phyloP scores from a whole-genome alignment of 1,284 basidiomycete species.

The Ganoderma sinense region DNA sequence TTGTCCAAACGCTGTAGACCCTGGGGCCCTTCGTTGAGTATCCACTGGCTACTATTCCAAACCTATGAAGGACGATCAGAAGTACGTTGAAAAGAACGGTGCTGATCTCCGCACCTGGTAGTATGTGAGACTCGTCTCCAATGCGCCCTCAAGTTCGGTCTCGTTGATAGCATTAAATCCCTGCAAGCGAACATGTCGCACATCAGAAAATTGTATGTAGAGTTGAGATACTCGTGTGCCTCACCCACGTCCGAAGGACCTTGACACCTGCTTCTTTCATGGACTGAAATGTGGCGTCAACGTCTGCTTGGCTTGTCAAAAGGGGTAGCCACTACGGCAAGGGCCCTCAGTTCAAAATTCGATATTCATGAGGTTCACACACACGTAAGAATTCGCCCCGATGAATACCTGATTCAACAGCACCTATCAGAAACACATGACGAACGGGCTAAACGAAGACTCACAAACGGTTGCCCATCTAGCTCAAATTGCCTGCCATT shows the following conservation, averaged over 20 bases:
- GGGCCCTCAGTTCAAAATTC: not conserved
- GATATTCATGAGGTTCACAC: slow-evolving; percentile 13
- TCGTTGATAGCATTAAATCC: slow-evolving; percentile 57
- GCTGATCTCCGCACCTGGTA: slow-evolving; percentile 48
- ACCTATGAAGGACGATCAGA: slow-evolving; percentile 37
- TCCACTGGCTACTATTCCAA: slow-evolving; percentile 59
- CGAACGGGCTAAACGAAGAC: slow-evolving; percentile 24
- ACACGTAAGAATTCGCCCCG: slow-evolving; percentile 49
- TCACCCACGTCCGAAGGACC: slow-evolving; percentile 73
- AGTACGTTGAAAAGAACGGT: not conserved
- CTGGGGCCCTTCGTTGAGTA: slow-evolving; percentile 65
- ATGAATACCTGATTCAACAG: slow-evolving; percentile 41
- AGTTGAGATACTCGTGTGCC: slow-evolving; percentile 32
- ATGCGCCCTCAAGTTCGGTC: slow-evolving; percentile 64
- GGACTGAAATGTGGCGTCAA: slow-evolving; percentile 61
- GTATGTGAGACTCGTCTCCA: slow-evolving; percentile 54
- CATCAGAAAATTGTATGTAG: not conserved
- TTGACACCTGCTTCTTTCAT: slow-evolving; percentile 65
- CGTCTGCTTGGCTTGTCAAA: slow-evolving; percentile 63
- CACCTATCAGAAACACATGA: not conserved
- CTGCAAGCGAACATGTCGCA: slow-evolving; percentile 40
- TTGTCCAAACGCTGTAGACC: slow-evolving; percentile 75
- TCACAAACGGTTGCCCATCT: slow-evolving; percentile 55
- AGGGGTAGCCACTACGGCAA: slow-evolving; percentile 59
- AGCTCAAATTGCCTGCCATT: slow-evolving; percentile 51